A percentile compares a stretch with the other conserved stretches of the same genome.
Conservation (phyloP, 768 basidiomycete genomes). For the Auriscalpium vulgare region DNA sequence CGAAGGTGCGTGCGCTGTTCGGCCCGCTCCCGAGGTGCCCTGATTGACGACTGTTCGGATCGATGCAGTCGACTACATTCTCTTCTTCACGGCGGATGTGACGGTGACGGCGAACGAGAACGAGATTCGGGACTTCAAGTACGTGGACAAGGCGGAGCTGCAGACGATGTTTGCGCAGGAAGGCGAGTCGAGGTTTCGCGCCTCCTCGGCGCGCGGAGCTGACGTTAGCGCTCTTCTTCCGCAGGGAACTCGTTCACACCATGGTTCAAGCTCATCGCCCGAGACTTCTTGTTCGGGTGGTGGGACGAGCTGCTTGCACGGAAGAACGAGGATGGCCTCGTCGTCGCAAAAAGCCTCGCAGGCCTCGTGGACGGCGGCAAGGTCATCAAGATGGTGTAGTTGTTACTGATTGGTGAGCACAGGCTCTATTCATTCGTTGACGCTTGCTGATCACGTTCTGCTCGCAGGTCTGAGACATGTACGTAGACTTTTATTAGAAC, state of each 20-base stretch:
- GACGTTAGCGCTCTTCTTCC: background rate
- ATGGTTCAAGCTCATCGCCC: constrained; percentile 98
- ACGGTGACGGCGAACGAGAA: constrained; percentile 75
- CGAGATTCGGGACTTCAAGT: constrained; percentile 87
- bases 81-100: constrained; percentile 89
- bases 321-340: constrained; percentile 43
- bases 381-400: constrained; percentile 58
- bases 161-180: constrained; percentile 83
- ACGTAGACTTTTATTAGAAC: too few species aligned
- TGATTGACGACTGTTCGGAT: too few species aligned
- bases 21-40: background rate
- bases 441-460: too few species aligned
- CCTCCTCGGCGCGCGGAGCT: background rate
- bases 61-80: constrained; percentile 85
- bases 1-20: constrained; percentile 47
- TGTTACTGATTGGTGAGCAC: background rate
- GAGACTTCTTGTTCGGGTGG: constrained; percentile 97
- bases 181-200: constrained; percentile 34
- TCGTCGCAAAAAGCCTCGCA: constrained; percentile 54
- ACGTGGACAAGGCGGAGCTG: constrained; percentile 86
- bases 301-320: constrained; percentile 85
- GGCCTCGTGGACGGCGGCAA: constrained; percentile 65
- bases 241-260: constrained; percentile 88
- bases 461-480: too few species aligned
- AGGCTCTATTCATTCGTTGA: too few species aligned